Evolutionary conservation across 352 stramenopile genomes (phyloP), one percentile per base, ranked within the genome.

Genomic region (Thalassiosira livingstoniorum): DNA sequence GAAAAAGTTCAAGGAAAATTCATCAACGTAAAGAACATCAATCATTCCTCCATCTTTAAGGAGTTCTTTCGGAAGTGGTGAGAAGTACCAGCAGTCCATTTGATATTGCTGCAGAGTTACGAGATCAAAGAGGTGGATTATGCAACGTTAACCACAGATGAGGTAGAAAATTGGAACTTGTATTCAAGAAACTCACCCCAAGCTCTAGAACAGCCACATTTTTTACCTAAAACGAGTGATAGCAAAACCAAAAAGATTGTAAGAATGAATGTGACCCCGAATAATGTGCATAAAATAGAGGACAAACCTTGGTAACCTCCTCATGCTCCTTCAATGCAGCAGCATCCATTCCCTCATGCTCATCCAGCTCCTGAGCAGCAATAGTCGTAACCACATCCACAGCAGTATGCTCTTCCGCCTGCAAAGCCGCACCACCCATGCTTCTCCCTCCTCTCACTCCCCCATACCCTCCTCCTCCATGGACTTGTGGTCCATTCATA

Each of bases 271-370:
- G 25, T 7, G 21, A 60, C 37, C 60, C 11, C 10, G 4, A 64
- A 7, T 10, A 42, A 72, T 43, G 10, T 25, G 45, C 4, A 67
- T 10, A 51, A 51, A 43, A 98, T 94, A 58, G 5, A 7, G 10
- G 21, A n/a, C 47, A 27, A 29, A 58, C 47, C 92, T 98, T 98
- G 32, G 97, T 98, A 13, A 98, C 96, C 79, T 99, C 97, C 80
- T 99, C 97, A 89, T 99, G 97, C 82, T 99, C 97, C 73, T 96
- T 95, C 57, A 99, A 95, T 39, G 95, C 97, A 15, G 96, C 97
- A 66, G 98, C 97, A 87, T 99, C 97, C 88, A 99, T 97, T 37
- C 97, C 97, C 95, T 99, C 97, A 80, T 99, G 97, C 85, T 99
- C 97, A 82, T 99, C 97, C 66, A 99, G 95, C 74, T 98, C 95